Conservation (phyloP, 2,329 filamentous ascomycete species). For the Penicillium sp. region DNA sequence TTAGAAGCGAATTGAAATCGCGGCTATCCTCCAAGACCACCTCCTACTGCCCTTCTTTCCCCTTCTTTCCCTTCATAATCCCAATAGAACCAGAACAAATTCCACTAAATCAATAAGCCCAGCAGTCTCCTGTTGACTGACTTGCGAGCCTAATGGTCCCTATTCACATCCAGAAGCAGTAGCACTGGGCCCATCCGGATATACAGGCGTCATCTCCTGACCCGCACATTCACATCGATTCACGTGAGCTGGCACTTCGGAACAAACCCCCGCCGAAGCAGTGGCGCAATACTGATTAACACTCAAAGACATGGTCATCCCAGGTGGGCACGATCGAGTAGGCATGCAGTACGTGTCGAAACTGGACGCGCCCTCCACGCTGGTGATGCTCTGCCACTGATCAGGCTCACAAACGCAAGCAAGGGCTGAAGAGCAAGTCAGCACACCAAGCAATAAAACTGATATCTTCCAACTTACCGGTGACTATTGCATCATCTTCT, state of each 20-base stretch:
- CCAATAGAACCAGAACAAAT: not conserved
- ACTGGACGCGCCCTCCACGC: constrained; percentile 5
- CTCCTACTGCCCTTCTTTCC: not conserved
- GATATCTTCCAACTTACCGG: constrained; percentile 11
- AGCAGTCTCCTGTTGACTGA: not conserved
- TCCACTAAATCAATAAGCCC: not conserved
- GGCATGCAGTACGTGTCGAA: constrained; percentile 31
- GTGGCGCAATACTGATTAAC: constrained; percentile 25
- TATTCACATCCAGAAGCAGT: constrained; percentile 25
- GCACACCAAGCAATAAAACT: not conserved
- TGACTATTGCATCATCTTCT: constrained; percentile 22
- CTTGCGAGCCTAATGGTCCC: not conserved
- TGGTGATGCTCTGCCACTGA: constrained; percentile 29
- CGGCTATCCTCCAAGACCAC: not conserved
- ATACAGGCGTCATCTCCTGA: constrained; percentile 22
- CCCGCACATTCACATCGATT: constrained; percentile 21
- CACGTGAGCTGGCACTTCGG: constrained; percentile 12
- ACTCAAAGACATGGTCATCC: constrained; percentile 27
- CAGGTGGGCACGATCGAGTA: constrained; percentile 23
- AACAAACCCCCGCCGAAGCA: constrained; percentile 14
- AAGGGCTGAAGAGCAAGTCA: constrained; percentile 19
- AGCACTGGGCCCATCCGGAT: constrained; percentile 20
- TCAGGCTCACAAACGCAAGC: constrained; percentile 25
- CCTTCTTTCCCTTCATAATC: not conserved
- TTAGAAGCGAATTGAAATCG: not conserved